These are phyloP conservation scores for Lolium rigidum DNA, from an alignment of 176 grass and related monocot species.

Conservation along the genomic window DNA sequence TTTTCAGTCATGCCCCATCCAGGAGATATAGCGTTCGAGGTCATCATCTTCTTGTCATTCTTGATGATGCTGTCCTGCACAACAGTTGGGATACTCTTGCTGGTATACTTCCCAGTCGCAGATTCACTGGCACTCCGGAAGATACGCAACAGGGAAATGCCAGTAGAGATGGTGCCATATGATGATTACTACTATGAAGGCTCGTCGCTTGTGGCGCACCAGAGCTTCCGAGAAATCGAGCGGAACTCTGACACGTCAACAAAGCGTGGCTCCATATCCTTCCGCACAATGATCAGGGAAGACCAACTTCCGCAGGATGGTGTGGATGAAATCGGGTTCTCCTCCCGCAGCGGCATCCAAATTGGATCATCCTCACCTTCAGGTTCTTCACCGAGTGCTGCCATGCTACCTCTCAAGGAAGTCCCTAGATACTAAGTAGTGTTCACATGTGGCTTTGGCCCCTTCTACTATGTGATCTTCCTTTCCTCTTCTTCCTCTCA, in stretches of 20 bases:
- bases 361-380: constrained; percentile 63
- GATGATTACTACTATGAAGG: constrained; percentile 93
- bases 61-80: constrained; percentile 68
- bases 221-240: constrained; percentile 65
- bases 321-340: constrained; percentile 49
- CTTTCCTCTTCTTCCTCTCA: constrained; percentile 48
- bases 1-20: constrained; percentile 76
- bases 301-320: constrained; percentile 62
- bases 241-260: constrained; percentile 77
- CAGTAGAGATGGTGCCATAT: constrained; percentile 71
- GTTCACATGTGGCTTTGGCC: constrained; percentile 52
- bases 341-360: constrained; percentile 48
- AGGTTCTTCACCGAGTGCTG: constrained; percentile 59
- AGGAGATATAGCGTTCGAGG: constrained; percentile 59
- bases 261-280: constrained; percentile 75
- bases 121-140: constrained; percentile 76
- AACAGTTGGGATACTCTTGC: constrained; percentile 69
- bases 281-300: constrained; percentile 76
- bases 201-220: constrained; percentile 71
- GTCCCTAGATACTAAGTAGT: constrained; percentile 75
- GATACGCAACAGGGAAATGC: constrained; percentile 53
- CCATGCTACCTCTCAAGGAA: constrained; percentile 88
- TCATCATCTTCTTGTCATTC: constrained; percentile 79
- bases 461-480: constrained; percentile 46
- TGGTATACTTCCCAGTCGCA: constrained; percentile 81